Base-by-base conservation (phyloP, 371 early-diverging fungal genomes). In the Quaeritorhiza haematococci region DNA sequence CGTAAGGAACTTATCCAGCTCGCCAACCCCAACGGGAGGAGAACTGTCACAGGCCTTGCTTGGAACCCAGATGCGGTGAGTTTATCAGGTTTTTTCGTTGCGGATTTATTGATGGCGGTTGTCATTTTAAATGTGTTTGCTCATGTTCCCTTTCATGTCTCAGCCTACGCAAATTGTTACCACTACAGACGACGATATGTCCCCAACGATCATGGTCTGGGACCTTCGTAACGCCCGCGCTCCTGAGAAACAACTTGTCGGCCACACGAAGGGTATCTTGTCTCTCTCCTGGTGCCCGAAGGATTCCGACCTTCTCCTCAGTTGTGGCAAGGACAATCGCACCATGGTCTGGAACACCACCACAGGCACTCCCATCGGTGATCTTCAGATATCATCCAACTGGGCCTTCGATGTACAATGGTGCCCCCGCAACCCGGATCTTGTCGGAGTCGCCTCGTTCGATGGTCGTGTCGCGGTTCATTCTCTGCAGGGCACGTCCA, bases 361-460 rank as follows among this genome's bases (percentile, higher is more conserved):
- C 44, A 51, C 50, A 19, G 71, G 64, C 0, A 59, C 56, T 17
- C 42, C 61, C 17, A 63, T 78, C 53, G 78, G 77, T 4, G 75
- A 75, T 41, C 75, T 94, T 45, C 85, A 89, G 15, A 75, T 75
- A 49, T 80, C 83, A 53, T 73, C 76, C 62, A 93, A 92, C 72
- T 93, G 94, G 93, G 75, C 88, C 15, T 93, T 93, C 71, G 90
- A 94, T 61, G 92, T 88, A 24, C 90, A 90, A 61, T 94, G 94
- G 93, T 93, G 90, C 65, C 86, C 90, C 45, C 72, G 85, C 32
- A 94, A 96, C 67, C 97, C 97, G 3, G 92, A 94, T 59, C 68
- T 91, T 35, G 69, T 93, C 43, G 84, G 85, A 28, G 82, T 89
- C 35, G 84, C 93, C 3, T 90, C 91, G 1, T 93, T 89, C 60